Conservation (phyloP, 2,329 filamentous ascomycete species). For the Pseudogymnoascus sp. region DNA sequence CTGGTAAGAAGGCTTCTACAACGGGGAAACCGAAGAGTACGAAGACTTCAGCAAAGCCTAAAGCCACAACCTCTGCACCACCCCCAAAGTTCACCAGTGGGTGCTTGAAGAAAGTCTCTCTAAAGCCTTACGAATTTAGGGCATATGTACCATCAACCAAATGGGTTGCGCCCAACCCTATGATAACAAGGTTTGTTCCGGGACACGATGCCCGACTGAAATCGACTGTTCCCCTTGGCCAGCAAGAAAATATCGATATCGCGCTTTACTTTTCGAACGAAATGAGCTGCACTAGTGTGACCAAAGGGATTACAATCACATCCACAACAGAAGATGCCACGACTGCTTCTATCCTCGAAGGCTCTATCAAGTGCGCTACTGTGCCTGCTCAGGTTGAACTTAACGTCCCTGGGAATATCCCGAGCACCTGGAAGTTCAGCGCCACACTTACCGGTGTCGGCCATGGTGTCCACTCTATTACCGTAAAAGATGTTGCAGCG, state of each 20-base stretch:
- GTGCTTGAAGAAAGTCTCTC: slow-evolving; percentile 41
- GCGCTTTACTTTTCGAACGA: slow-evolving; percentile 49
- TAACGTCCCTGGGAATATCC: slow-evolving; percentile 42
- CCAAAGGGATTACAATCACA: slow-evolving; percentile 39
- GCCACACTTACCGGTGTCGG: slow-evolving; percentile 46
- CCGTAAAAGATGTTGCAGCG: slow-evolving; percentile 44
- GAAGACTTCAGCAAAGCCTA: neutral
- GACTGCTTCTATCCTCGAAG: slow-evolving; percentile 34
- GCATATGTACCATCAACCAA: slow-evolving; percentile 46
- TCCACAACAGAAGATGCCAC: slow-evolving; percentile 43
- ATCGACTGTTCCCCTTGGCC: slow-evolving; percentile 30
- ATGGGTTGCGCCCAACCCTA: slow-evolving; percentile 44
- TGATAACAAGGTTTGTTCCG: slow-evolving; percentile 48
- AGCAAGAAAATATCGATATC: slow-evolving; percentile 29
- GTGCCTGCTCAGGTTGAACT: slow-evolving; percentile 32
- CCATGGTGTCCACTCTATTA: slow-evolving; percentile 51
- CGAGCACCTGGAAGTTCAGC: slow-evolving; percentile 44
- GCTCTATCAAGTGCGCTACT: slow-evolving; percentile 31
- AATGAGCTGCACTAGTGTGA: slow-evolving; percentile 51
- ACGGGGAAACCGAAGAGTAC: slow-evolving; percentile 1
- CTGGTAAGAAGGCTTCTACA: slow-evolving; percentile 1
- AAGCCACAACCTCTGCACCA: neutral
- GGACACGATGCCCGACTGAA: slow-evolving; percentile 47
- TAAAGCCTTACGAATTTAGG: slow-evolving; percentile 47
- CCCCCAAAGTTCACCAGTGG: neutral